phyloP scores from a whole-genome alignment of 1,284 basidiomycete genomes.

The Puccinia hordei region DNA sequence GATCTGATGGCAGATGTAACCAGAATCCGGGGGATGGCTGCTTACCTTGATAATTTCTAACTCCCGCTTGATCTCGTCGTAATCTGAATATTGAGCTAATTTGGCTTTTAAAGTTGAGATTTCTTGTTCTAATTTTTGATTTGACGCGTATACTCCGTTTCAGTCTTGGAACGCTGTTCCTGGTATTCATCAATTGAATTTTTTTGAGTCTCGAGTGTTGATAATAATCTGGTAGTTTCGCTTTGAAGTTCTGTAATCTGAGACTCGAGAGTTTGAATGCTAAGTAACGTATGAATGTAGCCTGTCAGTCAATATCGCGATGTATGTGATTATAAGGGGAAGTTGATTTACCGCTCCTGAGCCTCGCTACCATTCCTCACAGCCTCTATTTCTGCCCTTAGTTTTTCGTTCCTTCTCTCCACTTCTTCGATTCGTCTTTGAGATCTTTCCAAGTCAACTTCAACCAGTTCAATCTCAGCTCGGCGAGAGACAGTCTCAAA shows the following conservation, averaged over 20 bases:
- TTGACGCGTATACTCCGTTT: slow-evolving; percentile 69
- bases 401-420: slow-evolving; percentile 87
- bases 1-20: neutral
- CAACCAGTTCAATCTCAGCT: slow-evolving; percentile 86
- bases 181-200: slow-evolving; percentile 65
- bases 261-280: slow-evolving; percentile 71
- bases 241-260: slow-evolving; percentile 73
- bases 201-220: slow-evolving; percentile 72
- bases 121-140: slow-evolving; percentile 62
- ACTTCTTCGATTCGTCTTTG: slow-evolving; percentile 87
- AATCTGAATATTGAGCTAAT: slow-evolving; percentile 75
- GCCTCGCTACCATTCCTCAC: slow-evolving; percentile 77
- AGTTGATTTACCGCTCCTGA: slow-evolving; percentile 67
- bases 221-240: slow-evolving; percentile 72
- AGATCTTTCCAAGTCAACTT: slow-evolving; percentile 86
- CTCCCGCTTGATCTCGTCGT: slow-evolving; percentile 93
- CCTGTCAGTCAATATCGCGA: slow-evolving; percentile 16
- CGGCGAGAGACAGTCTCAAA: slow-evolving; percentile 85
- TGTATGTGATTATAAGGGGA: neutral
- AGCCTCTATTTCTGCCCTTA: slow-evolving; percentile 88
- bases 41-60: slow-evolving; percentile 93
- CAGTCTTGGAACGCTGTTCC: slow-evolving; percentile 64
- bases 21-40: slow-evolving; percentile 55
- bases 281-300: slow-evolving; percentile 57
- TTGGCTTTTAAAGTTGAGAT: slow-evolving; percentile 69